Base-by-base conservation (phyloP, 2,329 filamentous ascomycete species). In the Exophiala phaeomuriformis region DNA sequence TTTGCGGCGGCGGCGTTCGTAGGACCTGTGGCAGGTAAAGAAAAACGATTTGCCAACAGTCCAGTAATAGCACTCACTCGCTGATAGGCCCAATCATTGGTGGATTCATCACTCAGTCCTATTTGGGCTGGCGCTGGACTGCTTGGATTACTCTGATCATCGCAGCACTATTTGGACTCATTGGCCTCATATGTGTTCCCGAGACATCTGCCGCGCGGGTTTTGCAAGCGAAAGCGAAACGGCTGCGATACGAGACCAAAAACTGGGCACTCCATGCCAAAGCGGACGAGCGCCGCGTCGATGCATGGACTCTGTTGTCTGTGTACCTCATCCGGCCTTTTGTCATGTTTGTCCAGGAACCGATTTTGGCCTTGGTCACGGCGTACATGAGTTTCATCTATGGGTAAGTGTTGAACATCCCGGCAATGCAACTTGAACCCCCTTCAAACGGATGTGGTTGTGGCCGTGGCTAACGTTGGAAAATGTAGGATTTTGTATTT, bases 111-210 rank as follows among this genome's bases (percentile, higher is more conserved):
- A 73, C 72, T 0, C 67, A 75, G 39, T 73, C 68, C 4, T 60
- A 72, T 57, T 71, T 80, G 1, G 76, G 77, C 10, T 81, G 79
- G 78, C 69, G 78, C 12, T 81, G 78, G 77, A 81, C 77, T 0
- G 72, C 72, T 6, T 82, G 78, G 69, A 71, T 81, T 28, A 79
- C 76, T 0, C 62, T 76, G 43, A 79, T 82, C 47, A 70, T 77
- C 61, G 67, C 68, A 0, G 65, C 64, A 5, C 61, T 71, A 3
- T 71, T 78, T 55, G 69, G 69, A 1, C 45, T 68, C 2, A 53
- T 77, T n/a, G 72, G 69, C 0, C 55, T 75, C 9, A 53, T 77
- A 30, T 62, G 75, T n/a, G 66, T 80, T 1, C 75, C 73, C 0
- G 79, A 83, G 63, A 76, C 78, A 0, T 79, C 73, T 33, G 70